Base-by-base conservation (phyloP, 805 yeast genomes). In the Candida sakaeoensis region DNA sequence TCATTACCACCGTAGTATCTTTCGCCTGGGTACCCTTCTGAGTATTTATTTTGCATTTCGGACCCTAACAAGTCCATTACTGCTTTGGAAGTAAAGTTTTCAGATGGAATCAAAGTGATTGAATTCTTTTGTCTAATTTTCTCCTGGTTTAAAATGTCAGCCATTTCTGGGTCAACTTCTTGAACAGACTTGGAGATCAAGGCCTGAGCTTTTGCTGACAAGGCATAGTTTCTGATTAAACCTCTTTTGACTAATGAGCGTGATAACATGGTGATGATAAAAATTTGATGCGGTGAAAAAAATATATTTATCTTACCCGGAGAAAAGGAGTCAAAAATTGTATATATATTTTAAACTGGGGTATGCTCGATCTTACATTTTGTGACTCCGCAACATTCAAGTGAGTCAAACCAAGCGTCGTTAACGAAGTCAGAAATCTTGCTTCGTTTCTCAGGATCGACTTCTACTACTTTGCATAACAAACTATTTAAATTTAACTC, bases 1-100 rank as follows among this genome's bases (percentile, higher is more conserved):
- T 93, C 95, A 67, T 93, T 93, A 63, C 98, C 98, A 66, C 99
- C 99, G 64, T 93, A 93, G 75, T 93, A 93, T 68, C 99, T 82
- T 48, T 95, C 97, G 51, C 98, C 98, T 45, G 99, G 99, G 72
- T 93, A 91, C 48, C 99, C 99, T 72, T 93, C 99, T 28, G 97
- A 89, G 73, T 93, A 93, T 75, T 93, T 93, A 80, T 93, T 93
- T 65, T 86, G 86, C 96, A 93, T 88, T 63, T 95, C 96, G 37
- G 98, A 84, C 52, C 99, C 99, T 57, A 91, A 80, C 24, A 95
- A 87, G 58, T 93, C 98, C 72, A 91, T 85, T 34, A 93, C 99
- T 30, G 98, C 85, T 52, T 85, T 85, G 40, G 97, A 85, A 42
- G 99, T 93, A 74, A 91, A 90, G 70, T 93, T 93, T 73, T 93